phyloP scores from a whole-genome alignment of 495 filamentous ascomycete species.

The Chaetomidium leptoderma region DNA sequence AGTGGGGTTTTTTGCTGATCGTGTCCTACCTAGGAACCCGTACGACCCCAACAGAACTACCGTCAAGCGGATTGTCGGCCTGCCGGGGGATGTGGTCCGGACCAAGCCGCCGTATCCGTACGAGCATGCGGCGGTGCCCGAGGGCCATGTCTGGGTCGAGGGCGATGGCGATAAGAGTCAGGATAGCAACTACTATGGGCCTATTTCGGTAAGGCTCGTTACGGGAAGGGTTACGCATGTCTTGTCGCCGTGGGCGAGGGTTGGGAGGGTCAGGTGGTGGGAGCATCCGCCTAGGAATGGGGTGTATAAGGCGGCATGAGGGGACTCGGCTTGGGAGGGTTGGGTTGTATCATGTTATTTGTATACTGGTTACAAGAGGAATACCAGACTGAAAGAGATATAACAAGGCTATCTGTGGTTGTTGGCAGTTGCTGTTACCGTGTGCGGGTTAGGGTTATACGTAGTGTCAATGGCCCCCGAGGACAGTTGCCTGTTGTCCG shows the following conservation, averaged over 20 bases:
- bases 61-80: conserved; percentile 65
- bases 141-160: conserved; percentile 75
- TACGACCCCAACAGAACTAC: conserved; percentile 53
- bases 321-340: background rate
- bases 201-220: conserved; percentile 57
- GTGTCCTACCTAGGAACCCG: conserved; percentile 51
- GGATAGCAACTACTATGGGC: conserved; percentile 75
- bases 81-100: conserved; percentile 64
- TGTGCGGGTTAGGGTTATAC: background rate
- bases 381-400: too few relatives aligned
- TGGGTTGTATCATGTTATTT: background rate
- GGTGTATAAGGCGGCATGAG: conserved; percentile 13
- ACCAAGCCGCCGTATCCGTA: conserved; percentile 60
- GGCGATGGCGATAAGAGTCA: conserved; percentile 61
- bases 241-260: conserved; percentile 54
- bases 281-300: conserved; percentile 33
- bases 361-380: too few relatives aligned
- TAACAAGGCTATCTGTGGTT: too few relatives aligned
- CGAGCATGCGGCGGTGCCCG: conserved; percentile 54
- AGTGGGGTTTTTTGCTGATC: background rate
- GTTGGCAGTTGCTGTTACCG: too few relatives aligned
- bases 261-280: conserved; percentile 50
- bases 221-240: conserved; percentile 60
- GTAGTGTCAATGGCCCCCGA: too few relatives aligned
- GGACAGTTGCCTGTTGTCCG: too few relatives aligned